Base-by-base conservation (phyloP, 140 eudicot genomes). In the Stevia rebaudiana region DNA sequence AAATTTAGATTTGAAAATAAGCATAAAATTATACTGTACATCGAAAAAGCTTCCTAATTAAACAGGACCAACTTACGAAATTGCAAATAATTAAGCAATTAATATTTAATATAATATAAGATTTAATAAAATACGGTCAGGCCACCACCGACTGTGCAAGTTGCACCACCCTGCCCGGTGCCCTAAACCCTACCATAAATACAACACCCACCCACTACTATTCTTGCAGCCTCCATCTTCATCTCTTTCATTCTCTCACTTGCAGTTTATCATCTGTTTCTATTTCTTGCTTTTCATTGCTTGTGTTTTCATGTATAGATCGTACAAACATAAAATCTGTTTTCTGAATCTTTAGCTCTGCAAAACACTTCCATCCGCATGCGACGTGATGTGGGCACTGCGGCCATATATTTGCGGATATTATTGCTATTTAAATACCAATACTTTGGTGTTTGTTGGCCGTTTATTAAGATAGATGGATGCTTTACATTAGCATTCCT, bases 361-460 rank as follows among this genome's bases (percentile, higher is more conserved):
- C 91, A 84, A 84, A 75, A 61, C 51, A 67, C 92, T 84, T 84
- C 92, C 92, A 84, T 84, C 87, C 87, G 92, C 84, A 49, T 84
- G 92, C 68, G 63, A 81, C 70, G 16, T 63, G 51, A 40, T 3
- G 65, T 84, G 92, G 79, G 92, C 84, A 81, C 35, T 68, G 86
- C 92, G 92, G 87, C 92, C 92, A 84, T 81, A 70, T 76, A 25
- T 66, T 81, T 84, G 92, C 92, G 58, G 83, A 84, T 35, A 84
- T 50, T 36, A 74, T 76, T 58, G 49, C 50, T 17, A 42, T 42
- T 25, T 62, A 68, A 72, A 46, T 59, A 62, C 49, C 39, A 8
- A 19, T 44, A 21, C 3, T 42, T 57, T 22, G 1, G 52, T 58
- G 65, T 74, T 80, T 76, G 49, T 57, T 63, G 68, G 82, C 78